Base-by-base conservation (phyloP, 2,329 filamentous ascomycete genomes). In the Fusarium cyanostomum region DNA sequence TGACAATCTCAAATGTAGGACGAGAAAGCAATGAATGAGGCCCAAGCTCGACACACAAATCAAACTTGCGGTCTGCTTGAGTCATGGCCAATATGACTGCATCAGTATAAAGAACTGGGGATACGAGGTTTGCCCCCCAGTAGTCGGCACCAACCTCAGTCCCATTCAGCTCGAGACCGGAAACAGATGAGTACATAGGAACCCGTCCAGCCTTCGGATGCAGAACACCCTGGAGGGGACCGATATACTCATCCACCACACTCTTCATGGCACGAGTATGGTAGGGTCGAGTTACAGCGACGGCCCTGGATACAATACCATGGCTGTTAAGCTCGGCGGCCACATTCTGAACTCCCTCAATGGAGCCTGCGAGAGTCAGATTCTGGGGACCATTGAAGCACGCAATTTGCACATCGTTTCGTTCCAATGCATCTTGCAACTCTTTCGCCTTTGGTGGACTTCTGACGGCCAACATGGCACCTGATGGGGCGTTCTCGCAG, bases 371-470 rank as follows among this genome's bases (percentile, higher is more conserved):
- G 8, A 68, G 66, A 9, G 66, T 69, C 2, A 68, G 43, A 4
- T 68, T 68, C 45, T 68, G 53, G 24, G 66, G 66, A 15, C 66
- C 66, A 8, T 68, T 68, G 52, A 68, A 69, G 34, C 66, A 68
- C 0, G 66, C 59, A 57, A 68, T 69, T 33, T 68, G 66, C 27
- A 68, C 66, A 34, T 62, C 49, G 6, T 68, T 45, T 44, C 51
- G 42, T 27, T 67, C 34, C 39, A 68, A 26, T 21, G 60, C 18
- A 37, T 65, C 66, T 24, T 62, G 56, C 9, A 68, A 28, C 42
- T 58, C 63, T 7, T 59, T 68, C 1, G 63, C 56, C 2, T 67
- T 37, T 12, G 66, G 60, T 27, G 63, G 26, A 16, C 66, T 69
- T 53, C 56, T 30, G 2, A 59, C 52, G 12, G 66, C 66, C 33